These are phyloP conservation scores for Elasticomyces elasticus DNA, from an alignment of 495 filamentous ascomycete genomes.

Conservation along the genomic window DNA sequence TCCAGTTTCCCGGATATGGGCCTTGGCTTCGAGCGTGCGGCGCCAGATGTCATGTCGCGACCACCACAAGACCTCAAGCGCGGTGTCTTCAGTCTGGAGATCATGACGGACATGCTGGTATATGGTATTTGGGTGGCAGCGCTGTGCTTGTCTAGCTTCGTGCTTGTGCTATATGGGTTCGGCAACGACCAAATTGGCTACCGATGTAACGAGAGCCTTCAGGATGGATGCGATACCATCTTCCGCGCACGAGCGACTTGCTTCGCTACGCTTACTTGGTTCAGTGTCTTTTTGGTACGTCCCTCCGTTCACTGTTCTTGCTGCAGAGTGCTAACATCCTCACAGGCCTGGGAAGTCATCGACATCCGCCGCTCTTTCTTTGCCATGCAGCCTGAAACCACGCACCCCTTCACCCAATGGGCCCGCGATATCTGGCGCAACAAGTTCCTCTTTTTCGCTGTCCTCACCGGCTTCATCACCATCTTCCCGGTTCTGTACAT, in stretches of 20 bases:
- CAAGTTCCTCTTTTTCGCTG: slow-evolving; percentile 64
- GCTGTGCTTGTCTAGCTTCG: slow-evolving; percentile 57
- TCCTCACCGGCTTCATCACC: slow-evolving; percentile 53
- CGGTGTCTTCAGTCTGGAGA: slow-evolving; percentile 61
- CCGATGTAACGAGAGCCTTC: slow-evolving; percentile 55
- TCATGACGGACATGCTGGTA: slow-evolving; percentile 62
- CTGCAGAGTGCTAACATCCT: neutral
- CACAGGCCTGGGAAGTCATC: slow-evolving; percentile 37
- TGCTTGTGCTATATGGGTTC: slow-evolving; percentile 56
- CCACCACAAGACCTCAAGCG: slow-evolving; percentile 56
- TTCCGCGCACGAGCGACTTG: slow-evolving; percentile 69
- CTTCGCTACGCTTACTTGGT: slow-evolving; percentile 66
- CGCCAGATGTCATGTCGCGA: slow-evolving; percentile 57
- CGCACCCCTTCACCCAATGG: slow-evolving; percentile 39
- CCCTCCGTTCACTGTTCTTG: neutral
- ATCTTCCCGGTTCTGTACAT: slow-evolving; percentile 69
- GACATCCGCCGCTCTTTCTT: slow-evolving; percentile 26
- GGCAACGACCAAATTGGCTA: slow-evolving; percentile 51
- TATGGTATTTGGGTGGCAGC: slow-evolving; percentile 62
- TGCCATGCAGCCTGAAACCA: slow-evolving; percentile 49
- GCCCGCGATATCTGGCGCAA: slow-evolving; percentile 55
- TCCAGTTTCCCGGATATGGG: slow-evolving; percentile 68
- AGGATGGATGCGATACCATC: slow-evolving; percentile 47
- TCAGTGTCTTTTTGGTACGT: slow-evolving; percentile 22
- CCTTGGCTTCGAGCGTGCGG: slow-evolving; percentile 59